Evolutionary conservation across 2,329 filamentous ascomycete species (phyloP).

Genomic region (Aspergillus brasiliensis): DNA sequence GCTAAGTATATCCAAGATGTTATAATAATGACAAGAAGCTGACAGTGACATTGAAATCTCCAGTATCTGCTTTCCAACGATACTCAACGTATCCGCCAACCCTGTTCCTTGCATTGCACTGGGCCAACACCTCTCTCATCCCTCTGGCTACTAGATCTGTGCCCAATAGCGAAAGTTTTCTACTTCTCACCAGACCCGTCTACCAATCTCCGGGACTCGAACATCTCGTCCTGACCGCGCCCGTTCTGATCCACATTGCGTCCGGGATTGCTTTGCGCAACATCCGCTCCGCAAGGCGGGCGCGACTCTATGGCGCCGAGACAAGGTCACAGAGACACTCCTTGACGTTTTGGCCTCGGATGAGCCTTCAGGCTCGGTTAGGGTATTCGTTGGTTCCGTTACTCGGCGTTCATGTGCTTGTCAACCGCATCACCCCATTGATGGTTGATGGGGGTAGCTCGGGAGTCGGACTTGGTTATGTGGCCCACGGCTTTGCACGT

Average conservation of each 20-base stretch:
- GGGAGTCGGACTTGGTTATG: conserved; percentile 80
- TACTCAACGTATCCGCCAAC: conserved; percentile 87
- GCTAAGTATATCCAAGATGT: background rate
- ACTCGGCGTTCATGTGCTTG: conserved; percentile 69
- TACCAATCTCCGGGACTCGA: conserved; percentile 85
- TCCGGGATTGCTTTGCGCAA: conserved; percentile 78
- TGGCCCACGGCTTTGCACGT: conserved; percentile 79
- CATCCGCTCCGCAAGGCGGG: conserved; percentile 70
- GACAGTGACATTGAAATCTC: background rate
- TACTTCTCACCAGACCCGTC: conserved; percentile 86
- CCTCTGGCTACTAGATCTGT: conserved; percentile 74
- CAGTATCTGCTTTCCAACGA: conserved; percentile 76
- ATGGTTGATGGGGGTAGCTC: conserved; percentile 79
- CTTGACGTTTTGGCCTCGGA: conserved; percentile 64
- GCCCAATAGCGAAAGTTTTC: conserved; percentile 75
- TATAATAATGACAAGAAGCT: background rate
- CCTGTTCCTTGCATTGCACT: conserved; percentile 74
- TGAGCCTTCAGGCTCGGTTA: conserved; percentile 70
- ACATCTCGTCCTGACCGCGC: conserved; percentile 74
- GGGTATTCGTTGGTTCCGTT: conserved; percentile 72
- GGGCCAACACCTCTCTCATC: conserved; percentile 79
- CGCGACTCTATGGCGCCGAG: conserved; percentile 73
- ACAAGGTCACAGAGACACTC: conserved; percentile 53
- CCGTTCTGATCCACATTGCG: conserved; percentile 72
- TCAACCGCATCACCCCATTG: conserved; percentile 76